phyloP scores from a whole-genome alignment of 202 grass and related monocot species.

The Digitaria exilis region DNA sequence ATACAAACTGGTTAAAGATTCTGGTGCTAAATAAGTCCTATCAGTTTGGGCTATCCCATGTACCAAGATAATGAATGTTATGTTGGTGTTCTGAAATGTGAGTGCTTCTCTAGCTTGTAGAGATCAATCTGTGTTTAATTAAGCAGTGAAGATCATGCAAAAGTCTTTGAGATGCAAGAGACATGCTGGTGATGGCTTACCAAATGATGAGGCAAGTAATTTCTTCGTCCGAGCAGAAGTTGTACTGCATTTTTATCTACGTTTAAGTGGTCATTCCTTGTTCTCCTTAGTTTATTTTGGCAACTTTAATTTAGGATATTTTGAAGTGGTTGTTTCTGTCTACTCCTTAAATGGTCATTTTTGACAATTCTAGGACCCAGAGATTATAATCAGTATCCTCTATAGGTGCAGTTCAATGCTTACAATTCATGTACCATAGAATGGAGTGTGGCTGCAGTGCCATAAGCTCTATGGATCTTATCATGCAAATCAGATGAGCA shows the following conservation, averaged over 20 bases:
- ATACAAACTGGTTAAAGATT: constrained; percentile 27
- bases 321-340: not conserved
- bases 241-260: constrained; percentile 33
- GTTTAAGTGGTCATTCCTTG: constrained; percentile 8
- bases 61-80: constrained; percentile 14
- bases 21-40: constrained; percentile 4
- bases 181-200: constrained; percentile 42
- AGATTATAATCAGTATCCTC: too few relatives aligned
- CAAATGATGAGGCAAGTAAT: constrained; percentile 61
- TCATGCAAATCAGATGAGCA: not conserved
- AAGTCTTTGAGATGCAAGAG: constrained; percentile 34
- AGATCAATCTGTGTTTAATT: constrained; percentile 11
- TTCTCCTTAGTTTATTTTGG: constrained; percentile 33
- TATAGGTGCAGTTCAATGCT: too few relatives aligned
- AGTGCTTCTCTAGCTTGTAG: constrained; percentile 27
- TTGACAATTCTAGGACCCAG: not conserved
- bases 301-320: constrained; percentile 34
- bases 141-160: constrained; percentile 7
- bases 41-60: not conserved
- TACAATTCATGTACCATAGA: too few relatives aligned
- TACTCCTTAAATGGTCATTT: not conserved
- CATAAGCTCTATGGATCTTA: not conserved
- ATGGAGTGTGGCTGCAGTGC: not conserved
- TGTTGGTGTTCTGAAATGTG: constrained; percentile 20
- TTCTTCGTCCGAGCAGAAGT: constrained; percentile 40